Conservation (phyloP, 177 flowering plant species). For the Tripterygium wilfordii region DNA sequence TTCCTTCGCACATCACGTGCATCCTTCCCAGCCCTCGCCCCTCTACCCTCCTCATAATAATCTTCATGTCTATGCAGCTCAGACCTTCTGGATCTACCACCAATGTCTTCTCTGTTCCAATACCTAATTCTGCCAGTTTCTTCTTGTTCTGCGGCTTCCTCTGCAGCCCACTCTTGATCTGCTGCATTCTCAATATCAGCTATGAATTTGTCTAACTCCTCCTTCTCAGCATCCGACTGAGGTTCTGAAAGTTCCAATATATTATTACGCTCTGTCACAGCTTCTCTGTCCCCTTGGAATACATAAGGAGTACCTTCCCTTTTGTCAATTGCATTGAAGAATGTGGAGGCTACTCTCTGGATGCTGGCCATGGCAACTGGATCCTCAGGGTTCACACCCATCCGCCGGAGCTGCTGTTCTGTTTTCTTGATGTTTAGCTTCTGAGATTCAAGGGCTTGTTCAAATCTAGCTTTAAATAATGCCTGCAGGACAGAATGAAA, state of each 20-base stretch:
- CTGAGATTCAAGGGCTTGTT: constrained; percentile 97
- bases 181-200: constrained; percentile 97
- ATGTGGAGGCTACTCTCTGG: constrained; percentile 94
- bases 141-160: constrained; percentile 85
- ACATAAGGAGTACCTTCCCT: constrained; percentile 92
- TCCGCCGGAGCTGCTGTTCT: constrained; percentile 86
- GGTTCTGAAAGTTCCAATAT: constrained; percentile 33
- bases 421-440: constrained; percentile 84
- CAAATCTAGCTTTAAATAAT: constrained; percentile 94
- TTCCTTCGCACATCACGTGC: constrained; percentile 13
- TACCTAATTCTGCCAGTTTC: constrained; percentile 60
- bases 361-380: constrained; percentile 96
- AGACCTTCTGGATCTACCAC: constrained; percentile 46
- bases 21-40: constrained; percentile 30
- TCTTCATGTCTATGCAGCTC: constrained; percentile 22
- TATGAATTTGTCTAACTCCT: constrained; percentile 87
- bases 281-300: constrained; percentile 47
- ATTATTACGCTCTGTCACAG: constrained; percentile 10
- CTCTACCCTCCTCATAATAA: constrained; percentile 31
- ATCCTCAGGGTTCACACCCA: constrained; percentile 94
- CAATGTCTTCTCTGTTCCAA: constrained; percentile 61
- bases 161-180: constrained; percentile 84
- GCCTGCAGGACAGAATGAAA: constrained; percentile 50
- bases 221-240: constrained; percentile 69
- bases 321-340: constrained; percentile 94